phyloP scores from a whole-genome alignment of 2,329 filamentous ascomycete species.

The Colletotrichum ledebouriae region DNA sequence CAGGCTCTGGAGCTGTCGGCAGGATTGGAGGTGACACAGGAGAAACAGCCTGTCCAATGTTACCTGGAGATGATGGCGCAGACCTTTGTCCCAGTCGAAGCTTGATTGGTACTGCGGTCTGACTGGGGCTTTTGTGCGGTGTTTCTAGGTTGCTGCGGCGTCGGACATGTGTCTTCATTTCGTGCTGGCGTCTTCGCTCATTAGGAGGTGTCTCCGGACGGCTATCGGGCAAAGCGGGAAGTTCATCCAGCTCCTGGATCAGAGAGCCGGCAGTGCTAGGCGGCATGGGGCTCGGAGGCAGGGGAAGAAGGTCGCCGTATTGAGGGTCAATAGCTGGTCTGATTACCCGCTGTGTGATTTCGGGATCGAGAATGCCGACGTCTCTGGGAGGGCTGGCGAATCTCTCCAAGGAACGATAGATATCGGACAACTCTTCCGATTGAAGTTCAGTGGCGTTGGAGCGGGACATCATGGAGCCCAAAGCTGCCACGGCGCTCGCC shows the following conservation, averaged over 20 bases:
- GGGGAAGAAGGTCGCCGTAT: constrained; percentile 73
- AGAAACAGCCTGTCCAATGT: constrained; percentile 55
- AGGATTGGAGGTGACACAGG: constrained; percentile 52
- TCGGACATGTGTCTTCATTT: constrained; percentile 60
- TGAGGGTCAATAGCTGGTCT: constrained; percentile 76
- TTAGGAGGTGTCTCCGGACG: constrained; percentile 69
- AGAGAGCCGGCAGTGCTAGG: constrained; percentile 70
- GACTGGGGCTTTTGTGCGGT: constrained; percentile 64
- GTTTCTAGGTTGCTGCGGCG: constrained; percentile 64
- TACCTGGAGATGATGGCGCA: constrained; percentile 58
- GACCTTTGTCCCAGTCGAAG: constrained; percentile 65
- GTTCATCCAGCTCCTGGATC: constrained; percentile 52
- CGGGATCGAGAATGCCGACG: constrained; percentile 65
- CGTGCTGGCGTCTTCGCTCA: constrained; percentile 57
- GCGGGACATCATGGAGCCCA: constrained; percentile 56
- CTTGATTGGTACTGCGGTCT: constrained; percentile 70
- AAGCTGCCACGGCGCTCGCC: constrained; percentile 62
- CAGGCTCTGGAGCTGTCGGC: constrained; percentile 51
- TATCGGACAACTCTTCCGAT: constrained; percentile 50
- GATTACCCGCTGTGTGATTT: constrained; percentile 69
- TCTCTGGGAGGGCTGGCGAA: constrained; percentile 43
- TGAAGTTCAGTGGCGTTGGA: constrained; percentile 62
- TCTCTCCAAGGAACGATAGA: constrained; percentile 2
- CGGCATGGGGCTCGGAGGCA: constrained; percentile 74
- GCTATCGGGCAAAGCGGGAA: constrained; percentile 71